Conservation (phyloP, 805 yeast species). For the Candida gorgasii region DNA sequence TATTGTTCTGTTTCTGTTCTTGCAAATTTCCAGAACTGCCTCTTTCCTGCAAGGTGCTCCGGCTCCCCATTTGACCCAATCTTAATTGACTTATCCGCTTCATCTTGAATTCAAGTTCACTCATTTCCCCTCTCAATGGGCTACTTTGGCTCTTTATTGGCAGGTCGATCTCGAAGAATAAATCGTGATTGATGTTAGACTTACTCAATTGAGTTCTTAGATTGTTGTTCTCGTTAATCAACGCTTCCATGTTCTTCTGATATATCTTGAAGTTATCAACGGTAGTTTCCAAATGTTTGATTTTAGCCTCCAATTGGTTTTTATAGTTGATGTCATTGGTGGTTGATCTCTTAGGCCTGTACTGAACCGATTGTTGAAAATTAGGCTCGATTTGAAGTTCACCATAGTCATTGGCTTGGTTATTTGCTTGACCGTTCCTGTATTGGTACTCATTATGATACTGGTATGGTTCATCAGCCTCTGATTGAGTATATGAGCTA, state of each 20-base stretch:
- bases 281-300: constrained; percentile 13
- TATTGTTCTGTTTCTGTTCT: constrained; percentile 4
- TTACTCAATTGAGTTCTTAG: constrained; percentile 12
- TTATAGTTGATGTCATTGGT: constrained; percentile 5
- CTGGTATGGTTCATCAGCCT: not conserved
- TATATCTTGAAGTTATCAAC: constrained; percentile 8
- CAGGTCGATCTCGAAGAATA: constrained; percentile 11
- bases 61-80: constrained; percentile 16
- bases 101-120: constrained; percentile 27
- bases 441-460: constrained; percentile 1
- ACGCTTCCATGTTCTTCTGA: constrained; percentile 17
- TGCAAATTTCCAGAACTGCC: constrained; percentile 13
- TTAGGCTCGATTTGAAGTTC: too few species aligned
- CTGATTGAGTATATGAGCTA: constrained; percentile 1
- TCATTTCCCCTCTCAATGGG: too few species aligned
- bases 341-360: not conserved
- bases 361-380: constrained; percentile 8
- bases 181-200: constrained; percentile 21
- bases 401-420: not conserved
- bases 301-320: constrained; percentile 10
- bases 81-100: constrained; percentile 39
- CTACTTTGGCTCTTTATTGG: constrained; percentile 10
- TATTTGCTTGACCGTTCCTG: not conserved
- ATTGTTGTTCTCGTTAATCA: constrained; percentile 17
- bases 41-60: constrained; percentile 3